Evolutionary conservation across 2,329 filamentous ascomycete species (phyloP).

Genomic region (Xylaria sp.): DNA sequence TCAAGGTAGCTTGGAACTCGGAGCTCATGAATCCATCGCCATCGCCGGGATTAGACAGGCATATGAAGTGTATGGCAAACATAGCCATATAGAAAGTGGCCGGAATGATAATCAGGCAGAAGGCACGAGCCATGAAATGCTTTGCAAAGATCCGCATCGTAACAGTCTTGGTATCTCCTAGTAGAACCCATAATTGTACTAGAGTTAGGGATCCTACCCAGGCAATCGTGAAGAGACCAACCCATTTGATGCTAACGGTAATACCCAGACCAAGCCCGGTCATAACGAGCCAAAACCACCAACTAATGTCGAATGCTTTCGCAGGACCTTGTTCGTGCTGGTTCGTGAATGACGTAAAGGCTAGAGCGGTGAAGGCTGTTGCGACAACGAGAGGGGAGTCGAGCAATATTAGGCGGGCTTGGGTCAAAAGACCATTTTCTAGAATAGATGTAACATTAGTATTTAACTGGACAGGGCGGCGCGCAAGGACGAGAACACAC

Average conservation of each 20-base stretch:
- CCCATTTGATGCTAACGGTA: constrained; percentile 97
- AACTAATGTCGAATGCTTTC: constrained; percentile 86
- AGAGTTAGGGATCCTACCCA: constrained; percentile 95
- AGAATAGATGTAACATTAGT: constrained; percentile 46
- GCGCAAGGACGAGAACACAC: constrained; percentile 62
- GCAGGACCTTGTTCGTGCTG: constrained; percentile 92
- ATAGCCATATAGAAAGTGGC: constrained; percentile 92
- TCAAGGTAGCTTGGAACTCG: constrained; percentile 97
- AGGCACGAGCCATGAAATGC: constrained; percentile 89
- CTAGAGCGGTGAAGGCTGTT: constrained; percentile 89
- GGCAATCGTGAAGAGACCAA: constrained; percentile 97
- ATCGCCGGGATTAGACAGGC: constrained; percentile 92
- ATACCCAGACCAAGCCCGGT: constrained; percentile 89
- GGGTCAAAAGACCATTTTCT: constrained; percentile 96
- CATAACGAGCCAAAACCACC: constrained; percentile 97
- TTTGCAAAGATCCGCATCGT: constrained; percentile 89
- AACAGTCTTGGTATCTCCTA: constrained; percentile 88
- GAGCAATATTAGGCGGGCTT: constrained; percentile 93
- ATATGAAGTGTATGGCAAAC: constrained; percentile 97
- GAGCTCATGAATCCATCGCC: constrained; percentile 99
- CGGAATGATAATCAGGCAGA: constrained; percentile 92
- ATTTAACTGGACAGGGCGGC: background rate
- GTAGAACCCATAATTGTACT: constrained; percentile 92
- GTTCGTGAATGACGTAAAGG: constrained; percentile 94
- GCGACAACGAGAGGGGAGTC: constrained; percentile 95